Base-by-base conservation (phyloP, 768 basidiomycete species). In the Amanita polypyramis region DNA sequence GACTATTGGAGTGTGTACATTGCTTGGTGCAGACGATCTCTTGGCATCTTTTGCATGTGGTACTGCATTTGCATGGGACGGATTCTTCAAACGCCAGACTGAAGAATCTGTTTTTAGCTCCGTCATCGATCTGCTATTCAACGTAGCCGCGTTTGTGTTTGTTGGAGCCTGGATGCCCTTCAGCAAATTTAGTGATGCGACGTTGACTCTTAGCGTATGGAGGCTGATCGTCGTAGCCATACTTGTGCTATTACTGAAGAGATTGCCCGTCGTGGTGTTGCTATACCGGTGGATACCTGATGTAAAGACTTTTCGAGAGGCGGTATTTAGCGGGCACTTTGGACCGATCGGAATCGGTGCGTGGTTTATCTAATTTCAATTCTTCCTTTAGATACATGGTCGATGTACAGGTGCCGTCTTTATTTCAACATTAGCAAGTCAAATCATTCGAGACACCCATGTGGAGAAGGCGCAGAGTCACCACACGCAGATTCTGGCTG, bases 131-230 rank as follows among this genome's bases (percentile, higher is more conserved):
- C 69, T 97, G 54, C 73, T 98, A 49, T 95, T 96, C 78, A 97
- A 97, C 67, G 78, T 92, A 52, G 90, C 92, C 23, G 87, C 88
- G 3, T 97, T 98, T 69, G 82, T 97, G 43, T 97, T 86, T 60
- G 85, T 98, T 52, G 96, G 96, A 51, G 94, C 95, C 29, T 93
- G 94, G 83, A 94, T 94, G 78, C 96, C 96, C 1, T 98, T 99
- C 65, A 62, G 74, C 58, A 72, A 74, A 42, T 98, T 95, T 70
- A 66, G 70, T 51, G 74, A 89, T 60, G 64, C 67, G 7, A 69
- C 66, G 36, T 69, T 85, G 55, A 82, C 83, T 1, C 69, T 99
- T 42, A 76, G 72, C 36, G 81, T 88, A 8, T 91, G 92, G 87
- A 72, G 93, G 23, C 73, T 99, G 15, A 64, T 96, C 43, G 82